Evolutionary conservation across 768 basidiomycete genomes (phyloP).

Genomic region (Russula sp.): DNA sequence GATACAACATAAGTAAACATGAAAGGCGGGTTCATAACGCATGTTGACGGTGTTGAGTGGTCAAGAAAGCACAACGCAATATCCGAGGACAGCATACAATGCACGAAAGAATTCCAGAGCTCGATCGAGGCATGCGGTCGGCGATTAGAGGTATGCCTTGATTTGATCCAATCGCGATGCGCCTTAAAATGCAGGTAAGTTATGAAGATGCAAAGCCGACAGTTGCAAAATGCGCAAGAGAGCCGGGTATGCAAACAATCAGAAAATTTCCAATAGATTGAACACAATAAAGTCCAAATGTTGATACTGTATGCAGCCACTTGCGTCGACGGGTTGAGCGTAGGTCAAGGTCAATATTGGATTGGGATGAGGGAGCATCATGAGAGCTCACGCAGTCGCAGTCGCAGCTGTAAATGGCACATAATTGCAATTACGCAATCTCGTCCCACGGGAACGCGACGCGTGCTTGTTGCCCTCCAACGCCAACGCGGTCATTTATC

Average conservation of each 20-base stretch:
- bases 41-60: not conserved
- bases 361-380: no score
- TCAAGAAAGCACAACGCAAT: not conserved
- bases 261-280: no score
- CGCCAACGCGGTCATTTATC: not conserved
- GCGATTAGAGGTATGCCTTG: not conserved
- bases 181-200: not conserved
- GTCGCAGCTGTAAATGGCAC: no score
- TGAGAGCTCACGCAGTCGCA: no score
- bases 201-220: not conserved
- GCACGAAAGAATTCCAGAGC: not conserved
- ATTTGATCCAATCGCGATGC: not conserved
- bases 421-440: not conserved
- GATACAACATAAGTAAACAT: not conserved
- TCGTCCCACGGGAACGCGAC: constrained; percentile 4
- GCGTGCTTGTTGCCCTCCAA: not conserved
- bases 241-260: no score
- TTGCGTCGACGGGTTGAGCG: no score
- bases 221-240: not conserved
- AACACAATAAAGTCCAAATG: no score
- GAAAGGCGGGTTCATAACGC: not conserved
- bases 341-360: no score
- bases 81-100: not conserved
- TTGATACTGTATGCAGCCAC: no score
- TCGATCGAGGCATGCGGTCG: not conserved